Evolutionary conservation across 1,284 basidiomycete species (phyloP).

Genomic region (Peniophora sp.): DNA sequence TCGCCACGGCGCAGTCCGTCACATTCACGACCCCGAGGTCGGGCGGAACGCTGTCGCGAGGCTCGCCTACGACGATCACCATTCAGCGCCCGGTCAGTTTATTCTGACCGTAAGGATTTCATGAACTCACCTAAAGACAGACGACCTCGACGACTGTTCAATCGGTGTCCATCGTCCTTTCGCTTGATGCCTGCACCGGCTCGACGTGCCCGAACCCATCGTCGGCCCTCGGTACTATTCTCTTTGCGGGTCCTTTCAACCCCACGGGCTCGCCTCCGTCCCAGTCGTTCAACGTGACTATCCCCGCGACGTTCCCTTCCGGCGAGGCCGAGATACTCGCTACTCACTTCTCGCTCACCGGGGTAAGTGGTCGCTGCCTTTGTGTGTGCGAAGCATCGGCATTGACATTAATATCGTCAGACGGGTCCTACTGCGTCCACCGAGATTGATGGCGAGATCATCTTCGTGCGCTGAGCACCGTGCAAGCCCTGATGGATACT

Average conservation of each 20-base stretch:
- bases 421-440: constrained; percentile 5
- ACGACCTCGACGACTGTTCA: constrained; percentile 26
- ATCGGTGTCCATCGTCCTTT: constrained; percentile 39
- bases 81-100: constrained; percentile 35
- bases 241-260: constrained; percentile 38
- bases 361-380: constrained; percentile 26
- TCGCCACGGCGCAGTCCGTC: constrained; percentile 30
- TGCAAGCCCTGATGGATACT: too few relatives aligned
- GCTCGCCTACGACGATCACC: constrained; percentile 29
- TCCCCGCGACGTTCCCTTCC: constrained; percentile 25
- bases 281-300: constrained; percentile 41
- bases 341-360: constrained; percentile 35
- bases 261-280: constrained; percentile 19
- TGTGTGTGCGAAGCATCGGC: background rate
- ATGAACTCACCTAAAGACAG: constrained; percentile 18
- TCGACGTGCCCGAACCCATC: constrained; percentile 21
- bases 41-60: constrained; percentile 20
- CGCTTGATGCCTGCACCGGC: constrained; percentile 23
- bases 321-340: constrained; percentile 31
- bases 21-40: constrained; percentile 24
- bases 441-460: constrained; percentile 1
- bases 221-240: constrained; percentile 29
- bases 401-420: background rate
- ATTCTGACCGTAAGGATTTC: background rate
- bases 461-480: constrained; percentile 1